phyloP scores from a whole-genome alignment of 495 filamentous ascomycete genomes.

The Neurospora cerealis region DNA sequence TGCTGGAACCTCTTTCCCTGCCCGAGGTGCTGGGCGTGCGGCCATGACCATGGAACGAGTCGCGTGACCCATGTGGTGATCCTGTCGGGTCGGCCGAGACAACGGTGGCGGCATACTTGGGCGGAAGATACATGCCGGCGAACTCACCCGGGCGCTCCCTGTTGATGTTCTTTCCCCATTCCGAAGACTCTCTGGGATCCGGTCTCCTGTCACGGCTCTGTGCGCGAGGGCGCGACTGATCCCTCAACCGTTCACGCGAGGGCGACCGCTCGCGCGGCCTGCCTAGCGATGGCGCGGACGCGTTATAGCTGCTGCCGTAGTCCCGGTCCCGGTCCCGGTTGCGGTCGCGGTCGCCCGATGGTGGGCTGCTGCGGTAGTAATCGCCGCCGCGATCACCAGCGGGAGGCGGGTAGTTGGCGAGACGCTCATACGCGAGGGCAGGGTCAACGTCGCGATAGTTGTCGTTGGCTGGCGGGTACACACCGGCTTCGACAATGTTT shows the following conservation, averaged over 20 bases:
- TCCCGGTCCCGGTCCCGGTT: conserved; percentile 21
- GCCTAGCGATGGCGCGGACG: conserved; percentile 8
- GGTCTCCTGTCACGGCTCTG: conserved; percentile 3
- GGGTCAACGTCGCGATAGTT: conserved; percentile 23
- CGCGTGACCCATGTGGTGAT: conserved; percentile 19
- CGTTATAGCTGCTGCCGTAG: conserved; percentile 4
- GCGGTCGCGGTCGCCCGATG: conserved; percentile 13
- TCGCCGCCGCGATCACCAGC: conserved; percentile 16
- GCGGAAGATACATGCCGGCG: conserved; percentile 10
- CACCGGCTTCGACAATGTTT: conserved; percentile 35
- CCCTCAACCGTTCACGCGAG: conserved; percentile 5
- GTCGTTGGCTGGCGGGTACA: conserved; percentile 34
- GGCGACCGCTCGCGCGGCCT: conserved; percentile 5
- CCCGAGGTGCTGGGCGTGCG: conserved; percentile 8
- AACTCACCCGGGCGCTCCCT: conserved; percentile 2
- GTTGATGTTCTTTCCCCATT: conserved; percentile 8
- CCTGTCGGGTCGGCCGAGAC: conserved; percentile 7
- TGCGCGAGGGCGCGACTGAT: not conserved
- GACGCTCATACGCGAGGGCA: conserved; percentile 23
- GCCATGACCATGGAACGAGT: conserved; percentile 21
- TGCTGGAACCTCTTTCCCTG: conserved; percentile 23
- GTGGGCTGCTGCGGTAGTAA: conserved; percentile 9
- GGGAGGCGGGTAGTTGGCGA: conserved; percentile 22
- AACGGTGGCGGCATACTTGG: conserved; percentile 17
- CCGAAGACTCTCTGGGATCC: not conserved